These are phyloP conservation scores for Hanseniaspora vineae DNA, from an alignment of 805 yeast genomes.

Conservation along the genomic window DNA sequence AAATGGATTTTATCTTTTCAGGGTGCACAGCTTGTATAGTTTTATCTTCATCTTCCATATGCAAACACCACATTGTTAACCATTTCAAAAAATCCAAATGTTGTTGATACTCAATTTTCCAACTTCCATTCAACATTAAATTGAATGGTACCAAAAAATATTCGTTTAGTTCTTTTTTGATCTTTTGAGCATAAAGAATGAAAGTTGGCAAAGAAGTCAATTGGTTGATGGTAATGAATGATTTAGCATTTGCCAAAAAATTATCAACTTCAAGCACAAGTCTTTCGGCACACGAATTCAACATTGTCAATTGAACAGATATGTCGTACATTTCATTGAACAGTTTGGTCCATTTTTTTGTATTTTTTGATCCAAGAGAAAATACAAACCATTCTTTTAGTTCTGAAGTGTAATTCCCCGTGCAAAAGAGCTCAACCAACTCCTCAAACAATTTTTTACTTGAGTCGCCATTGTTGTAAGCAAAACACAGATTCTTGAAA, in stretches of 20 bases:
- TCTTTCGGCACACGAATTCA: background rate
- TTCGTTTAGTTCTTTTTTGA: background rate
- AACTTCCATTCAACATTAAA: background rate
- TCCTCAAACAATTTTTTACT: conserved; percentile 24
- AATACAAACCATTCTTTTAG: conserved; percentile 49
- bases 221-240: background rate
- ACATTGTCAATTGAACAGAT: background rate
- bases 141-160: background rate
- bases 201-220: background rate
- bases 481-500: conserved; percentile 10
- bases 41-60: background rate
- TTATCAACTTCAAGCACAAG: background rate
- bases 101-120: background rate
- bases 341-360: conserved; percentile 38
- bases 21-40: background rate
- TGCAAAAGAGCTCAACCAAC: conserved; percentile 13
- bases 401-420: conserved; percentile 7
- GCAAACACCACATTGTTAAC: background rate
- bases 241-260: background rate
- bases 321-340: conserved; percentile 40
- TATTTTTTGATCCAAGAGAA: conserved; percentile 54
- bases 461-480: conserved; percentile 7
- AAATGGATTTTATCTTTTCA: background rate
- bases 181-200: background rate
- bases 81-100: conserved; percentile 1